Conservation (phyloP, 2,329 filamentous ascomycete species). For the Byssothecium circinans region DNA sequence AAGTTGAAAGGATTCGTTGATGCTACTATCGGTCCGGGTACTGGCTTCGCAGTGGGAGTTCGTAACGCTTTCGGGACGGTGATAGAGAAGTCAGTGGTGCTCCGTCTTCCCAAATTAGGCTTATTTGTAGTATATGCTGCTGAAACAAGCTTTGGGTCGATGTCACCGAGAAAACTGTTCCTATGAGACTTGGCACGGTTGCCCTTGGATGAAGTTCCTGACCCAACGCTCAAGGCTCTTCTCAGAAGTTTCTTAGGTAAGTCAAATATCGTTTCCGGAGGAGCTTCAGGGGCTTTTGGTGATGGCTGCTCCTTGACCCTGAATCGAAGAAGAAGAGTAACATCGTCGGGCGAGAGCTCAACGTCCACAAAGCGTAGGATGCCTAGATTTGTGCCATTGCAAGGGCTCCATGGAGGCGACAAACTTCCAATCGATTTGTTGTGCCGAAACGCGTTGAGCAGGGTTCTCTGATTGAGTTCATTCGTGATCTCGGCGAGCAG, state of each 20-base stretch:
- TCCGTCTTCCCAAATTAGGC: neutral
- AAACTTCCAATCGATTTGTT: slow-evolving; percentile 1
- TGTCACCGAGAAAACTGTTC: neutral
- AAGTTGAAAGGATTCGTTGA: neutral
- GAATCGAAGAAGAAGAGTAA: neutral
- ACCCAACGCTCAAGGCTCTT: slow-evolving; percentile 6
- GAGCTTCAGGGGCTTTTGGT: neutral
- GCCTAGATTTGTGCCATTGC: slow-evolving; percentile 3
- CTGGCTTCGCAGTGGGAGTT: neutral
- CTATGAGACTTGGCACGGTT: neutral
- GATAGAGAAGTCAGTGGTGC: neutral
- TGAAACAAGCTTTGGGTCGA: neutral
- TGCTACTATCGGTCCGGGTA: neutral
- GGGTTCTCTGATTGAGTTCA: slow-evolving; percentile 3
- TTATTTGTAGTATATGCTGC: neutral
- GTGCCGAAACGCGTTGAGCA: neutral
- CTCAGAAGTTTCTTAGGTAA: slow-evolving; percentile 3
- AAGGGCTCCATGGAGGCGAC: slow-evolving; percentile 3
- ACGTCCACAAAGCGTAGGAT: slow-evolving; percentile 7
- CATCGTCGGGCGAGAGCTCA: neutral
- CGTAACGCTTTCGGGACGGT: neutral
- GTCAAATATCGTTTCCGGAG: neutral
- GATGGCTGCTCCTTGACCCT: neutral
- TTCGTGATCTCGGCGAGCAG: slow-evolving; percentile 7
- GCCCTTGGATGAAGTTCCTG: neutral